Conservation (phyloP, 164 flowering plant genomes). For the Stephania cephalantha region DNA sequence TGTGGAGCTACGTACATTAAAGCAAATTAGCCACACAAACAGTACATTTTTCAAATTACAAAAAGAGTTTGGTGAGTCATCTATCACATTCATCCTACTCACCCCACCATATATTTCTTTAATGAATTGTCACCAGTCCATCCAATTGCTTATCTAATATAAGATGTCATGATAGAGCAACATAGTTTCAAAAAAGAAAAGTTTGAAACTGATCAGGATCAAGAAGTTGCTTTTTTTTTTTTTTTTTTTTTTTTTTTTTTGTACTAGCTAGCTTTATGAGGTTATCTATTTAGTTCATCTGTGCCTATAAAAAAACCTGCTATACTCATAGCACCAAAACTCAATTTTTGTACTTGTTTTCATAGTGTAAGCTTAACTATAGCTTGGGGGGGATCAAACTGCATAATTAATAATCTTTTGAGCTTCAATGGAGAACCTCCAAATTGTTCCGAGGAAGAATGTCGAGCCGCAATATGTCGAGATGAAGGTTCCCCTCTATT, state of each 20-base stretch:
- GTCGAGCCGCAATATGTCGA: constrained; percentile 92
- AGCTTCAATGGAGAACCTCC: constrained; percentile 41
- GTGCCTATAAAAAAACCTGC: not conserved
- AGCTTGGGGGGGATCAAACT: not conserved
- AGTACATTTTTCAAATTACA: not conserved
- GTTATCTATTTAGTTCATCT: not conserved
- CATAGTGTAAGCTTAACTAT: not conserved
- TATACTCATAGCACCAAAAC: not conserved
- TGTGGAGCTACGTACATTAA: not conserved
- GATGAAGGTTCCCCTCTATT: constrained; percentile 86
- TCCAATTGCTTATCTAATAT: not conserved
- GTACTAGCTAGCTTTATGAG: not conserved
- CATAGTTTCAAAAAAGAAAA: not conserved
- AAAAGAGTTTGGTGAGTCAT: constrained; percentile 7
- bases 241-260: not conserved
- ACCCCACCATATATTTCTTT: constrained; percentile 9
- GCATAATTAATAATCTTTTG: no score
- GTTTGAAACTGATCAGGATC: not conserved
- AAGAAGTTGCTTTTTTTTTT: not conserved
- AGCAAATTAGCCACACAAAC: not conserved
- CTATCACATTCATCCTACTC: constrained; percentile 11
- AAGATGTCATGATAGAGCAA: not conserved
- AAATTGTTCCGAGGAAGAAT: constrained; percentile 50
- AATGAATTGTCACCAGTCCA: not conserved
- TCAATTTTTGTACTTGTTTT: not conserved